A percentile compares a stretch with the other conserved stretches of the same genome.
Evolutionary conservation across 331 rosid species (phyloP).

Genomic region (Prunus yedoensis): DNA sequence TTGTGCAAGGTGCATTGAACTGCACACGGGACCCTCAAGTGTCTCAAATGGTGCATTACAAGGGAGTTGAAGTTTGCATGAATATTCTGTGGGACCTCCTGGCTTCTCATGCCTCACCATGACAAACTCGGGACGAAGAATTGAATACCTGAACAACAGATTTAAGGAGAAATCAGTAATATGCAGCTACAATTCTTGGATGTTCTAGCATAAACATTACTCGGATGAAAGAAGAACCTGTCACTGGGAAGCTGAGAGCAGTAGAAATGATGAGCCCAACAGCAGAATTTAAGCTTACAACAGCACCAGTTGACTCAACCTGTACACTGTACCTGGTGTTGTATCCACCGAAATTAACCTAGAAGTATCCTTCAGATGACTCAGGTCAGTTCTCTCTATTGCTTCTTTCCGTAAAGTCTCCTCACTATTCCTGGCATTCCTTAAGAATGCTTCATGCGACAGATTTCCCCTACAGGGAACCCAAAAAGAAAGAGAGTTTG

Average conservation of each 20-base stretch:
- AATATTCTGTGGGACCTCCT: slow-evolving; percentile 81
- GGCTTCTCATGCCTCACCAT: slow-evolving; percentile 92
- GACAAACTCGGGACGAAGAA: slow-evolving; percentile 95
- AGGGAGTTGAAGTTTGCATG: slow-evolving; percentile 99
- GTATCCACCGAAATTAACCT: slow-evolving; percentile 80
- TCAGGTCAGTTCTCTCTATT: slow-evolving; percentile 95
- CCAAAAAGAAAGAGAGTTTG: not conserved
- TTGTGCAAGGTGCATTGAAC: slow-evolving; percentile 96
- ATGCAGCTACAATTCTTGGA: not conserved
- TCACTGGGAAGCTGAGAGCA: slow-evolving; percentile 99
- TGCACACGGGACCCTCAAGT: slow-evolving; percentile 92
- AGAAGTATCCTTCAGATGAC: slow-evolving; percentile 84
- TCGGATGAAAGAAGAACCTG: slow-evolving; percentile 57
- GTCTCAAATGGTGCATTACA: slow-evolving; percentile 98
- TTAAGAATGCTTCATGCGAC: slow-evolving; percentile 91
- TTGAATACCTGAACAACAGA: slow-evolving; percentile 67
- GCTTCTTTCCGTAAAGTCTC: slow-evolving; percentile 97
- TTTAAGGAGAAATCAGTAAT: slow-evolving; percentile 3
- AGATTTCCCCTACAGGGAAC: slow-evolving; percentile 68
- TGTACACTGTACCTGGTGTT: slow-evolving; percentile 82
- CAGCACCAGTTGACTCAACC: slow-evolving; percentile 98
- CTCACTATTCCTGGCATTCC: slow-evolving; percentile 96
- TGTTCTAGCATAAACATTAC: slow-evolving; percentile 11
- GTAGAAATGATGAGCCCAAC: slow-evolving; percentile 95
- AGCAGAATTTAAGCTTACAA: slow-evolving; percentile 96